These are phyloP conservation scores for Lentinula sp. DNA, from an alignment of 768 basidiomycete species.

Conservation along the genomic window DNA sequence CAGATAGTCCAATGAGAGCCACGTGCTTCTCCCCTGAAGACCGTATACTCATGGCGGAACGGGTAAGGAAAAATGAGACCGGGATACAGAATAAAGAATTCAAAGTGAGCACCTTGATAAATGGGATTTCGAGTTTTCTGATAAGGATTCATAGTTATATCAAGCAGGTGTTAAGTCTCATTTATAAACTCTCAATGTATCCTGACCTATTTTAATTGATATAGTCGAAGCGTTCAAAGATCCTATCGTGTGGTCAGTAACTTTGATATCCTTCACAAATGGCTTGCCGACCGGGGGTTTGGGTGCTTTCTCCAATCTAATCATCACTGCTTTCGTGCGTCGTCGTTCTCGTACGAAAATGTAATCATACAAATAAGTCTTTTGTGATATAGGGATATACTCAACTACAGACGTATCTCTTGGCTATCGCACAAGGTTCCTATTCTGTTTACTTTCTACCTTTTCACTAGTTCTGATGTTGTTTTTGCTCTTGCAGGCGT, in stretches of 20 bases:
- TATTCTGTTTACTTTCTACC: background rate
- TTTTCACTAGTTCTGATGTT: slow-evolving; percentile 14
- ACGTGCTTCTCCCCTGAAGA: slow-evolving; percentile 43
- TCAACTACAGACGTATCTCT: slow-evolving; percentile 42
- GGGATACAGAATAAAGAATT: slow-evolving; percentile 47
- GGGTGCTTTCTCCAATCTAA: slow-evolving; percentile 49
- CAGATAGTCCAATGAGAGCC: slow-evolving; percentile 42
- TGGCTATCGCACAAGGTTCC: slow-evolving; percentile 39
- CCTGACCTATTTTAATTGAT: background rate
- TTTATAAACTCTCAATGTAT: too few relatives aligned
- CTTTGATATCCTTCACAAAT: slow-evolving; percentile 41
- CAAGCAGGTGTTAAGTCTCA: slow-evolving; percentile 20
- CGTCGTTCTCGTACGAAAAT: background rate
- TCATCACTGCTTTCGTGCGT: slow-evolving; percentile 37
- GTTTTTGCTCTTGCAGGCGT: slow-evolving; percentile 15
- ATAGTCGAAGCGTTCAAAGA: slow-evolving; percentile 39
- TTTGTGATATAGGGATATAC: slow-evolving; percentile 32
- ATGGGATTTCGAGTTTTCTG: background rate
- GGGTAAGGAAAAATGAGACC: slow-evolving; percentile 46
- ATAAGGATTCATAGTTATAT: slow-evolving; percentile 14
- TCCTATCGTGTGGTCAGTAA: slow-evolving; percentile 39
- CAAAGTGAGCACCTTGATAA: slow-evolving; percentile 23
- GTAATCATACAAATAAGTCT: background rate
- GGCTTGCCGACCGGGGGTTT: slow-evolving; percentile 42
- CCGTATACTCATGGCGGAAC: slow-evolving; percentile 41